Evolutionary conservation across 495 filamentous ascomycete genomes (phyloP), one percentile per base, ranked within the genome.

Genomic region (Daldinia loculata): DNA sequence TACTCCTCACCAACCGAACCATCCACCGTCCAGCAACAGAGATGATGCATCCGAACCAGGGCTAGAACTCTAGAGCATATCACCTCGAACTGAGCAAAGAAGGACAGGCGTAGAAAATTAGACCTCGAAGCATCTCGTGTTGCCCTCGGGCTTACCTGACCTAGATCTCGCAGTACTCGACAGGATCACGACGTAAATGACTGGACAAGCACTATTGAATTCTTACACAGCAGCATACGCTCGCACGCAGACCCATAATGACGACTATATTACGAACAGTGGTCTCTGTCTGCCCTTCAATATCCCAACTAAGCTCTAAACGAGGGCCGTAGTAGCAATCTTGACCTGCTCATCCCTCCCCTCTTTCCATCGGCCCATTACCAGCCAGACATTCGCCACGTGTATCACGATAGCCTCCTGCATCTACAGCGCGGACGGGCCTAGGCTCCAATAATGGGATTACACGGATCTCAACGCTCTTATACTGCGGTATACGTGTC

Each of bases 61-160:
- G 53, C 63, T 48, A 66, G 69, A 67, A 61, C 43, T 51, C 34
- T 0, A 58, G 43, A 36, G 62, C n/a, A 48, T 65, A 66, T 58
- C 63, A 59, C 62, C 41, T 34, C 41, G 38, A 61, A 41, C 36
- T 19, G 27, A 12, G 39, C 19, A 14, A 59, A 36, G 56, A 52
- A 45, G 56, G 51, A 24, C 52, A 43, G 32, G 34, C 56, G 43
- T 17, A 63, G n/a, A 53, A 53, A 27, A 34, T 8, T 60, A 15
- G 17, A 36, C 45, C 9, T 9, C 24, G 6, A 34, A 27, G 32
- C n/a, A 22, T 36, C 53, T 56, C 41, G 41, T 36, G 24, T 19
- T 50, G 39, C 39, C 55, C 11, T 53, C 24, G 32, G 17, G 27
- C 64, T 61, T 22, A 36, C 36, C 19, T 38, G 26, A 60, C 15